Base-by-base conservation (phyloP, 148 eudicot species). In the Vaccinium myrtillus region DNA sequence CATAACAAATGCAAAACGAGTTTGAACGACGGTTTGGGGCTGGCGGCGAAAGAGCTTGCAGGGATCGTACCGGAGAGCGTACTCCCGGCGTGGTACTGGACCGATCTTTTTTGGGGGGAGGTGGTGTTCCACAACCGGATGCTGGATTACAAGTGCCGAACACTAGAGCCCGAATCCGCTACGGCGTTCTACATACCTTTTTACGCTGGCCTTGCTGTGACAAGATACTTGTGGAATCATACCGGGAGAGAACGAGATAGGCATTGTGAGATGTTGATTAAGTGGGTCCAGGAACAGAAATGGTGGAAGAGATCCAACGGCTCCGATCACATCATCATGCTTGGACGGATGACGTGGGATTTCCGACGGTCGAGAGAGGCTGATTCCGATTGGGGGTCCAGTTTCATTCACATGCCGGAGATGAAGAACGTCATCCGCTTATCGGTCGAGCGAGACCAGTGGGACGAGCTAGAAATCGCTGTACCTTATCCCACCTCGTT, bases 401-500 rank as follows among this genome's bases (percentile, higher is more conserved):
- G 86, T n/a, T 93, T 92, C 75, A 85, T 93, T 8, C 87, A 89
- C 85, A 53, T 82, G 75, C 92, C 92, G 9, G 85, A 18, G 54
- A 93, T 93, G 95, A 83, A 86, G n/a, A 90, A 90, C 86, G 85
- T 92, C 65, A 91, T 93, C 27, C 90, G 95, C 6, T 71, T 93
- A 14, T 49, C 92, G 15, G 91, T 93, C 23, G 95, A 93, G 83
- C 87, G 90, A 4, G 85, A 89, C 87, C 86, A 88, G 6, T 90
- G 92, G 94, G 95, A 93, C 85, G 82, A 90, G 75, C 87, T 90
- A 84, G 95, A 93, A 63, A 83, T 93, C 84, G 94, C 91, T 70
- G 93, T 92, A 1, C 95, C 95, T 3, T 95, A 95, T 75, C 98
- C 98, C 18, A 93, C 96, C 16, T 92, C 93, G 58, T 95, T 95